A percentile compares a stretch with the other conserved stretches of the same genome.
Conservation (phyloP, 257 asterid species). For the Solanum tarijense region DNA sequence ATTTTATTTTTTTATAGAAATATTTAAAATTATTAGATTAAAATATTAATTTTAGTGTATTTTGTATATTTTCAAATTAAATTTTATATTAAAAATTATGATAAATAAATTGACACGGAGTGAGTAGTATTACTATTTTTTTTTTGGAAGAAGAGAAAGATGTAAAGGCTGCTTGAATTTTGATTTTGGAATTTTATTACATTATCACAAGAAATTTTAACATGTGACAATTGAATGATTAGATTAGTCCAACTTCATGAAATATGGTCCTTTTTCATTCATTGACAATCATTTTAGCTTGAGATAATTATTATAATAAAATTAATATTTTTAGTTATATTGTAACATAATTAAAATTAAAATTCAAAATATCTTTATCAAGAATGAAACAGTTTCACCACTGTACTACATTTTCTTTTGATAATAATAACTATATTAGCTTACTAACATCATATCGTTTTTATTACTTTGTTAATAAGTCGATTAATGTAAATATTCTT, state of each 20-base stretch:
- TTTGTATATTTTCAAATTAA: too few species aligned
- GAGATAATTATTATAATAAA: background rate
- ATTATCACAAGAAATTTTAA: background rate
- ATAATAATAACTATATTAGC: background rate
- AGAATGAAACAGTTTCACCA: too few species aligned
- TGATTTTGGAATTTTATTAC: background rate
- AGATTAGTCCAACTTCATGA: background rate
- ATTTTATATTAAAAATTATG: too few species aligned
- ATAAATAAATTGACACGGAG: too few species aligned
- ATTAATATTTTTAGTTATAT: background rate
- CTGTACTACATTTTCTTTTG: fast-evolving
- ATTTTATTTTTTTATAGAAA: too few species aligned
- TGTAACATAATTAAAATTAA: fast-evolving
- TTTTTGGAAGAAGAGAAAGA: background rate
- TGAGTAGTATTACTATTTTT: background rate
- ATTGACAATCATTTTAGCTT: background rate
- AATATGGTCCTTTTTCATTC: background rate
- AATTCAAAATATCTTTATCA: fast-evolving
- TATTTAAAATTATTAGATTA: too few species aligned
- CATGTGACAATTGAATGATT: background rate
- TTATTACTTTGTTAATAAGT: background rate
- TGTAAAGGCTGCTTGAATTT: background rate
- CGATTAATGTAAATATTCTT: background rate
- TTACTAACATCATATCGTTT: background rate
- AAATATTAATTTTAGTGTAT: too few species aligned